These are phyloP conservation scores for Lasiodiplodia sp. DNA, from an alignment of 2,329 filamentous ascomycete species.

Conservation along the genomic window DNA sequence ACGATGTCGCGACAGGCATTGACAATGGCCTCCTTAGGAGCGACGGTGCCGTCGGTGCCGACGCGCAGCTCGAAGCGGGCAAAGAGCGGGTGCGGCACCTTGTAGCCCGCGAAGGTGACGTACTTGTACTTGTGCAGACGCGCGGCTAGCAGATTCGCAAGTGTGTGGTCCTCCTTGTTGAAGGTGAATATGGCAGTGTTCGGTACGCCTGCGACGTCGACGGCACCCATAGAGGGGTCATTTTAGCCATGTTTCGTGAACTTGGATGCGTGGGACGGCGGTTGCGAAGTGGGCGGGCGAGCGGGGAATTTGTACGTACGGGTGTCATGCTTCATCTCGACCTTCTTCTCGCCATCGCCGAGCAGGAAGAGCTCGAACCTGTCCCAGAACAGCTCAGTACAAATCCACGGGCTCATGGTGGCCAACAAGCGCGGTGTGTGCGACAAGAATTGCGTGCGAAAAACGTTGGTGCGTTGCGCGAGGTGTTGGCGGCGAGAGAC, in stretches of 20 bases:
- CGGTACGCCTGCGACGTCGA: conserved; percentile 71
- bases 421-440: conserved; percentile 1
- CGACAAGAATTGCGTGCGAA: conserved; percentile 11
- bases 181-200: conserved; percentile 96
- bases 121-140: conserved; percentile 85
- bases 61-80: conserved; percentile 74
- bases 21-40: conserved; percentile 87
- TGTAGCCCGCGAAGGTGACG: conserved; percentile 92
- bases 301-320: conserved; percentile 64
- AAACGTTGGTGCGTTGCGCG: not conserved
- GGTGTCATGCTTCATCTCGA: conserved; percentile 85
- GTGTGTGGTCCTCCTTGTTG: conserved; percentile 95
- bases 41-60: conserved; percentile 87
- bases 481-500: not conserved
- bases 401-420: conserved; percentile 29
- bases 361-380: conserved; percentile 97
- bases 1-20: conserved; percentile 84
- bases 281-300: conserved; percentile 3
- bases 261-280: not conserved
- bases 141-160: conserved; percentile 87
- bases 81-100: conserved; percentile 61
- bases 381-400: conserved; percentile 34
- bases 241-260: not conserved
- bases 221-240: not conserved
- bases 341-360: conserved; percentile 88